Evolutionary conservation across 2,329 filamentous ascomycete species (phyloP).

Genomic region (Xylaria digitata): DNA sequence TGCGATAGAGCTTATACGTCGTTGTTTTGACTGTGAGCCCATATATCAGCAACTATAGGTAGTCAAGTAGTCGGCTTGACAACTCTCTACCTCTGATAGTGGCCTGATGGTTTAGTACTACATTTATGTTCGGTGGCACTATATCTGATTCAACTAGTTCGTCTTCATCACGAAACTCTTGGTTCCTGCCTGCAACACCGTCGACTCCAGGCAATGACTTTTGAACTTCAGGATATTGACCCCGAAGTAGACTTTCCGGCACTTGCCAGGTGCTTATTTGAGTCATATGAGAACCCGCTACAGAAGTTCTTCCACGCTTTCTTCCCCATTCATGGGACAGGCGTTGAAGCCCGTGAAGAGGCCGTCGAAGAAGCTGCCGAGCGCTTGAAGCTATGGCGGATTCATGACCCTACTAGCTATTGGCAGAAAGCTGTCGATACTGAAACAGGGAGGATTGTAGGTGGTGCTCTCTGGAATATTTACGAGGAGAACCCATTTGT

Average conservation of each 20-base stretch:
- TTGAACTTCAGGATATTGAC: constrained; percentile 37
- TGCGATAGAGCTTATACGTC: not conserved
- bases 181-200: not conserved
- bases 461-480: constrained; percentile 18
- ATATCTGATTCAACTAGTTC: not conserved
- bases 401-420: constrained; percentile 16
- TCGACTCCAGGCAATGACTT: constrained; percentile 11
- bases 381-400: constrained; percentile 17
- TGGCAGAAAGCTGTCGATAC: constrained; percentile 17
- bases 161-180: not conserved
- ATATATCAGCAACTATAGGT: not conserved
- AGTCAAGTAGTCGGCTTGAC: not conserved
- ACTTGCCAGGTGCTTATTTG: constrained; percentile 41
- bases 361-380: constrained; percentile 41
- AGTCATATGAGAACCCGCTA: constrained; percentile 44
- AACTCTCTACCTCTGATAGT: not conserved
- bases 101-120: not conserved
- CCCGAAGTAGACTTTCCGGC: constrained; percentile 44
- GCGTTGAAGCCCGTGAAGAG: constrained; percentile 40
- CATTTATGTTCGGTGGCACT: not conserved
- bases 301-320: constrained; percentile 46
- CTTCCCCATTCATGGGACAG: constrained; percentile 42
- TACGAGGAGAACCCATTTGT: constrained; percentile 47
- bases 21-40: not conserved
- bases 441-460: constrained; percentile 9